Base-by-base conservation (phyloP, 805 yeast species). In the Pichia deserticola region DNA sequence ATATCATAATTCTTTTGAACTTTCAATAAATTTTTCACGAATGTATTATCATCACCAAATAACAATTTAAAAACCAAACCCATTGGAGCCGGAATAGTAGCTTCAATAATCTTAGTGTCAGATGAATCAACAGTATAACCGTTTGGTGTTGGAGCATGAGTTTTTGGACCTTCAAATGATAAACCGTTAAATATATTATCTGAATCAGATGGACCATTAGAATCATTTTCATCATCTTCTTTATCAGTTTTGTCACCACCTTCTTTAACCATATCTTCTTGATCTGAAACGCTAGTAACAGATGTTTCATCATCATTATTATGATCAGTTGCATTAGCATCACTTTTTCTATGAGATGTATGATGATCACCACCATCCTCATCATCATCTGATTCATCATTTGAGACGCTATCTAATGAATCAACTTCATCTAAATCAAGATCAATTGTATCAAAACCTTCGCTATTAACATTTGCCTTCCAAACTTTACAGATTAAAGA, bases 1-100 rank as follows among this genome's bases (percentile, higher is more conserved):
- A 86, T 69, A 40, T 82, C 80, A 42, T 73, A 73, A 57, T 86
- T 87, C 51, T 81, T 83, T 53, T 82, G 89, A n/a, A 72, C 74
- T 45, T 73, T 71, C 39, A 85, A 59, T 13, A 82, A 64, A 8
- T 61, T 60, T 36, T 71, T 70, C 46, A 73, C 62, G 49, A 74
- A 74, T 0, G 73, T 58, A 1, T 73, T 68, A 57, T 82, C 79
- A 39, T 76, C 72, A 8, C 92, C 92, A 64, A 82, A 85, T 28
- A 86, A 49, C n/a, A 82, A 58, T 29, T 69, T 68, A 53, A 68
- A 81, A 0, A 84, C 78, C 12, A 72, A 75, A 1, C 90, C 89
- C 25, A 86, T 50, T 0, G 93, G 92, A 0, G 86, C 87, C 41
- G 71, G 64, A 0, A 61, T 60, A 6, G 35, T 44, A 8, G 76